Base-by-base conservation (phyloP, 371 early-diverging fungal genomes). In the Sporodiniella umbellata region DNA sequence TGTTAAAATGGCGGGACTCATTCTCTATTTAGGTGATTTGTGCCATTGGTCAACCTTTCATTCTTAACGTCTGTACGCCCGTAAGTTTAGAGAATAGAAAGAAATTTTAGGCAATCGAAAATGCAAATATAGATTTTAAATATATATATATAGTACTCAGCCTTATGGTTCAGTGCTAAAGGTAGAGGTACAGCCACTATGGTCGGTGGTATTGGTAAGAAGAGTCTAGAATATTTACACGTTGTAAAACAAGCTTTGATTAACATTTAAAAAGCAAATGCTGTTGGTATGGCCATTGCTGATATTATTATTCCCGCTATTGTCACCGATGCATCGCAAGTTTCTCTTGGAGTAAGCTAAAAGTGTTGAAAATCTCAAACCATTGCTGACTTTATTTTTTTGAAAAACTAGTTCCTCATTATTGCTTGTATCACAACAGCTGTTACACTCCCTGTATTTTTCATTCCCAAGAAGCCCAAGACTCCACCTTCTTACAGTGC, bases 401-500 rank as follows among this genome's bases (percentile, higher is more conserved):
- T 7, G 5, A 14, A 26, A 17, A n/a, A n/a, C n/a, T 47, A 72
- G 73, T 66, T 72, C 35, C 65, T 72, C 22, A 51, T 66, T 33
- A 59, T 69, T 28, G 73, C 73, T 22, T 66, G 66, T 54, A 33
- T 62, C 23, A 75, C 80, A 1, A 65, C 74, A 1, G 78, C 62
- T 12, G 58, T 70, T 39, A 50, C 67, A 6, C 56, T 81, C 15
- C 81, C 81, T 2, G 68, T 69, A 1, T 30, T 78, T 18, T 76
- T 81, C 46, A 74, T 83, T 59, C 72, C 70, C 0, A 66, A 67
- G 6, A 70, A 68, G 39, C 84, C 84, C 23, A 76, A 69, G 17
- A 79, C 84, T 2, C 81, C 84, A 7, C 81, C 84, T 1, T 81
- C 80, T 2, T 63, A 50, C 33, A 71, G 64, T 45, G 69, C 73